Evolutionary conservation across 148 eudicot species (phyloP).

Genomic region (Vaccinium macrocarpon): DNA sequence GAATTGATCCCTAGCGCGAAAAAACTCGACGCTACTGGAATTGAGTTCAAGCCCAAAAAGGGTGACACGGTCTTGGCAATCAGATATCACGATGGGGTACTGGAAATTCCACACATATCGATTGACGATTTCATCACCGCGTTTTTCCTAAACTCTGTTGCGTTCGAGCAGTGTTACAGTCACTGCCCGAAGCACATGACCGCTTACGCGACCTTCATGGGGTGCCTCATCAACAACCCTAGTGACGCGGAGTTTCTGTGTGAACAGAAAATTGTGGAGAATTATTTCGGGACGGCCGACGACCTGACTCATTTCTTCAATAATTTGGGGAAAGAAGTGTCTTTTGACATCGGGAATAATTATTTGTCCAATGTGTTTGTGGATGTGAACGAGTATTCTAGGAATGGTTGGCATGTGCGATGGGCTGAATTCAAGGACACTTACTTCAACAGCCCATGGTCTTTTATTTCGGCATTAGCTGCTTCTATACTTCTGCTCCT

Average conservation of each 20-base stretch:
- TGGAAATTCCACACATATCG: not conserved
- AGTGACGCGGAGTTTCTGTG: not conserved
- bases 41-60: not conserved
- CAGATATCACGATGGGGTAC: not conserved
- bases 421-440: no score
- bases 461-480: no score
- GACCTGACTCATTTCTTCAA: not conserved
- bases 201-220: not conserved
- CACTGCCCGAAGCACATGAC: conserved; percentile 2
- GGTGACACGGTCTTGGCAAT: not conserved
- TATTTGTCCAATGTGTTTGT: not conserved
- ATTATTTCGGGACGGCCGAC: not conserved
- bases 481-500: no score
- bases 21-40: not conserved
- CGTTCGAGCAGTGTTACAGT: conserved; percentile 4
- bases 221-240: not conserved
- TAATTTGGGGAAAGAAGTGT: not conserved
- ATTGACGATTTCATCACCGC: not conserved
- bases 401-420: no score
- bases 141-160: not conserved
- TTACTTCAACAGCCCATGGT: no score
- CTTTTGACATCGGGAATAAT: not conserved
- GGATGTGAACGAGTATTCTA: no score
- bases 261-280: not conserved
- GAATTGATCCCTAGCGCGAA: not conserved